These are phyloP conservation scores for Dendrobium chrysotoxum DNA, from an alignment of 106 monocot species.

Conservation along the genomic window DNA sequence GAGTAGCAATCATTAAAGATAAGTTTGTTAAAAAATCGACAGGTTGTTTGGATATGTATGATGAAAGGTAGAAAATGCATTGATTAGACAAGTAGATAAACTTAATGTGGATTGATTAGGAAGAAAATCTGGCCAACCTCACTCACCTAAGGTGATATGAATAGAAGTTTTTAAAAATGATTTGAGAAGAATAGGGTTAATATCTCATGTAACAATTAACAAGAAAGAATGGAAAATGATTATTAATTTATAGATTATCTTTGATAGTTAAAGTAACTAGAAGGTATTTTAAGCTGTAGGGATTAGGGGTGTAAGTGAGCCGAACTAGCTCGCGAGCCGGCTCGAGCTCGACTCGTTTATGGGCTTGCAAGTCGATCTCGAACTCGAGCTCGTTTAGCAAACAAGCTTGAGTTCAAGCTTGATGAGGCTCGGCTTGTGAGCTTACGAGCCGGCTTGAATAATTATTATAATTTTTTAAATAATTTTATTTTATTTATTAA, in stretches of 20 bases:
- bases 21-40: not conserved
- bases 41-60: not conserved
- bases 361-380: too few species aligned
- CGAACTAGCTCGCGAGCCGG: too few species aligned
- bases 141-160: not conserved
- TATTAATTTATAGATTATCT: not conserved
- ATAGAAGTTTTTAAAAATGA: not conserved
- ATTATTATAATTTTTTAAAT: too few species aligned
- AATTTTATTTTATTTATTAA: too few species aligned
- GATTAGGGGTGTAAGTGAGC: too few species aligned
- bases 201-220: not conserved
- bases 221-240: not conserved
- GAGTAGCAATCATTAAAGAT: not conserved
- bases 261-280: not conserved
- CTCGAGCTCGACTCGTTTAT: too few species aligned
- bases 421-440: too few species aligned
- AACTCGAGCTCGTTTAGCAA: too few species aligned
- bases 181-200: not conserved
- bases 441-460: not conserved
- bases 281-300: not conserved
- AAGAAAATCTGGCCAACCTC: not conserved
- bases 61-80: not conserved
- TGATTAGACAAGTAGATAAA: not conserved
- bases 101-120: not conserved
- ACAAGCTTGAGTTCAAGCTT: too few species aligned